Base-by-base conservation (phyloP, 768 basidiomycete genomes). In the Russula griseocarnosa region DNA sequence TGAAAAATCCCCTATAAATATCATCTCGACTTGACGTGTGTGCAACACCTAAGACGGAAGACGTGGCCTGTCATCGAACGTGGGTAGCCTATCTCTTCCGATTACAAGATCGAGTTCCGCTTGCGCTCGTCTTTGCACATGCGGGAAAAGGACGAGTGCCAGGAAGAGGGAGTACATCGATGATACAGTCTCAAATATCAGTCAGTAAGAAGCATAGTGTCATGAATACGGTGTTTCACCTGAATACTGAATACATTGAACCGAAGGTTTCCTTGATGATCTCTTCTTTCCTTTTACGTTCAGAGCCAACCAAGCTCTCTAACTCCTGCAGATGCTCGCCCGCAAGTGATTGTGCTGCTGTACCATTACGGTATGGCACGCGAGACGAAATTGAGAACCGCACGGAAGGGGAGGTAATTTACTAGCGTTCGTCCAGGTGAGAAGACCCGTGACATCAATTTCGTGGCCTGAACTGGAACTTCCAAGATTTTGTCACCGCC, bases 51-150 rank as follows among this genome's bases (percentile, higher is more conserved):
- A 54, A 20, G 16, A 11, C 0, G 53, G 53, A 36, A 54, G 53
- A 13, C 57, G 30, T 20, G 49, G 40, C 28, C 71, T 63, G 49
- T 74, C 74, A 6, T 58, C 55, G 26, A 73, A 66, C 18, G 65
- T 70, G 2, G 75, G 75, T 14, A 76, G 52, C 36, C 74, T 55
- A 7, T 70, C 66, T 30, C 58, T 28, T 13, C 72, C 73, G 2
- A 73, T 42, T 36, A 73, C 69, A 7, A 42, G 30, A 55, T 74
- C 73, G 16, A 75, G 60, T 49, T 75, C 73, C 11, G 34, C 66
- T 63, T 74, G 66, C 2, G 66, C 66, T 11, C 54, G 58, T 20
- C 20, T 56, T 54, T 65, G 62, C 14, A 66, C 58, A 2, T 56
- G 46, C 9, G 62, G 63, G 42, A 60, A 28, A 3, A 55, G 54